Evolutionary conservation across 1,284 basidiomycete genomes (phyloP), one percentile per base, ranked within the genome.

Genomic region (Tilletiopsis washingtonensis): DNA sequence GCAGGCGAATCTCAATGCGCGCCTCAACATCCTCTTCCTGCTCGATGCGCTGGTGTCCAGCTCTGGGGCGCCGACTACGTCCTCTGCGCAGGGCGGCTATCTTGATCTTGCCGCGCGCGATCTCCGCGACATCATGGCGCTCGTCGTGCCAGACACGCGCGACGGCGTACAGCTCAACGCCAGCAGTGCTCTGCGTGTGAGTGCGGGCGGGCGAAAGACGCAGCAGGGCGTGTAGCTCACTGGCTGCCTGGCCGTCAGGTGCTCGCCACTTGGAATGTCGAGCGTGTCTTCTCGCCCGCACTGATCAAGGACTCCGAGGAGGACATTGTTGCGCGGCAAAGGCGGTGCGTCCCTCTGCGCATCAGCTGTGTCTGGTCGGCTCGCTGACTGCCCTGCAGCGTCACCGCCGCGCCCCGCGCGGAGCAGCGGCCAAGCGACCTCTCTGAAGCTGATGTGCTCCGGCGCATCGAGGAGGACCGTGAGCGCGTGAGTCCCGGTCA

Each of bases 21-120:
- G 88, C 19, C 91, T 96, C 64, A 94, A 94, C 75, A 85, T 94
- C 53, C 76, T 96, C 0, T 91, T 93, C 74, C 84, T 93, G 68
- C 80, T 96, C 48, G 91, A 96, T 75, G 82, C 85, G 0, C 78
- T 96, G 9, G 47, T 75, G 25, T 48, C 56, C 1, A 50, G 51
- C 26, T 57, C 49, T 21, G 48, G 39, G 29, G 40, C 43, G 44
- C 47, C 44, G 7, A 49, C 41, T 34, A 21, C 25, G 14, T 47
- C 19, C 34, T 32, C 40, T 27, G 26, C 21, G 9, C 5, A 17
- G n/a, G 40, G 29, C 34, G 7, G 32, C 47, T 56, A 45, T 47
- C 52, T 45, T 4, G 38, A 45, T 5, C 23, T 56, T n/a, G 49
- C 51, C 23, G 21, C 27, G 3, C 44, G 51, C 11, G 58, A 60